Conservation (phyloP, 2,329 filamentous ascomycete species). For the Corynespora cassiicola region DNA sequence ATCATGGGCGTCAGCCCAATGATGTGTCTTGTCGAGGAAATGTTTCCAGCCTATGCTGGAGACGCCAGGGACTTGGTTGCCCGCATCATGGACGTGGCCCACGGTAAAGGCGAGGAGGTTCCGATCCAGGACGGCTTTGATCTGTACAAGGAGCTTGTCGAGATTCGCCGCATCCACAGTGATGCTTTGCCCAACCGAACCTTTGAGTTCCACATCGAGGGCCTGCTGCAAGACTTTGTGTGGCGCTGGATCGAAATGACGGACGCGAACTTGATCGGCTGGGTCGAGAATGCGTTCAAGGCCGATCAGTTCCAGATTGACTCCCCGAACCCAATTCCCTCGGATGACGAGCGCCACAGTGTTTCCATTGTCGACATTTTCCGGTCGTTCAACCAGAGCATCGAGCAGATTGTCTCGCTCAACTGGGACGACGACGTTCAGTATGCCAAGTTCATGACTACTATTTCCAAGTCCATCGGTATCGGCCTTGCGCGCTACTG, state of each 20-base stretch:
- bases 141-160: constrained; percentile 85
- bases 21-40: constrained; percentile 78
- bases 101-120: constrained; percentile 75
- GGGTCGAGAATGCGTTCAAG: constrained; percentile 89
- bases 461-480: constrained; percentile 83
- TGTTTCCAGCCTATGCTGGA: constrained; percentile 88
- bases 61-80: constrained; percentile 86
- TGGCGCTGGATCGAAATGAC: constrained; percentile 92
- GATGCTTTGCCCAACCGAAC: constrained; percentile 72
- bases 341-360: constrained; percentile 88
- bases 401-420: constrained; percentile 84
- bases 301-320: constrained; percentile 86
- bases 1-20: constrained; percentile 78
- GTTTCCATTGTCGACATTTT: constrained; percentile 94
- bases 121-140: constrained; percentile 93
- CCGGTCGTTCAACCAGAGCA: constrained; percentile 88
- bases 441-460: constrained; percentile 96
- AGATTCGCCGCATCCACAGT: constrained; percentile 81
- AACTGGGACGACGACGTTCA: constrained; percentile 94
- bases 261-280: constrained; percentile 78
- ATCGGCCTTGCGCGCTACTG: constrained; percentile 87
- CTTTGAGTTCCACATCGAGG: constrained; percentile 89
- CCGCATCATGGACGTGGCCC: constrained; percentile 76
- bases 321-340: constrained; percentile 66
- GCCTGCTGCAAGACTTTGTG: constrained; percentile 86